Evolutionary conservation across 495 filamentous ascomycete genomes (phyloP).

Genomic region (Aspergillus conjunctus): DNA sequence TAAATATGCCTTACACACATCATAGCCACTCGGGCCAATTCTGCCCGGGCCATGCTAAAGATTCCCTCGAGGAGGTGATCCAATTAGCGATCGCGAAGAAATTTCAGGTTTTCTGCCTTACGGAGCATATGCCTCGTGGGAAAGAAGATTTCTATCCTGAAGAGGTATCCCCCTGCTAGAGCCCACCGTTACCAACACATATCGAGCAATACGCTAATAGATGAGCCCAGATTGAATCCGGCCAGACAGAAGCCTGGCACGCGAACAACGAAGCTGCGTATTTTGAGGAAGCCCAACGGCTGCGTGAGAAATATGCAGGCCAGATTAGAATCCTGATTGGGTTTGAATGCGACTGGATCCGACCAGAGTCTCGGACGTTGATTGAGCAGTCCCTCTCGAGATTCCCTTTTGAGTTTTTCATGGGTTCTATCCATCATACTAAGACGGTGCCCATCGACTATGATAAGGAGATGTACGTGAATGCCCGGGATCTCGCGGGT

Average conservation of each 20-base stretch:
- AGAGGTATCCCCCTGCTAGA: slow-evolving; percentile 58
- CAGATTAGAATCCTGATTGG: slow-evolving; percentile 83
- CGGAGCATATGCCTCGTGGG: slow-evolving; percentile 93
- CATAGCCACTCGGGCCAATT: slow-evolving; percentile 98
- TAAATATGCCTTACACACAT: slow-evolving; percentile 97
- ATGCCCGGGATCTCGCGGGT: slow-evolving; percentile 58
- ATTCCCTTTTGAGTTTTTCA: slow-evolving; percentile 77
- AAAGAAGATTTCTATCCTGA: slow-evolving; percentile 85
- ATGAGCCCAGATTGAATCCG: slow-evolving; percentile 41
- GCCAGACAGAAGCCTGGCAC: slow-evolving; percentile 43
- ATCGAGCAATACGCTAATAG: neutral
- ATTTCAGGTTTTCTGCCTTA: slow-evolving; percentile 82
- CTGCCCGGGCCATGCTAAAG: slow-evolving; percentile 83
- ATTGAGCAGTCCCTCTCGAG: slow-evolving; percentile 60
- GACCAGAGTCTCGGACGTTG: slow-evolving; percentile 60
- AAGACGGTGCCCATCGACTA: slow-evolving; percentile 87
- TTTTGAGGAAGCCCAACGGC: slow-evolving; percentile 66
- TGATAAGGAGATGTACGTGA: slow-evolving; percentile 65
- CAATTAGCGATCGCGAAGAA: slow-evolving; percentile 73
- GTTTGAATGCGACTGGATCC: slow-evolving; percentile 92
- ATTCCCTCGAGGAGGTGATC: slow-evolving; percentile 82
- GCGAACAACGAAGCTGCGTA: slow-evolving; percentile 66
- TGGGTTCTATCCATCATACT: slow-evolving; percentile 91
- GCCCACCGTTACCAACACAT: neutral
- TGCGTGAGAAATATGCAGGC: slow-evolving; percentile 68